These are phyloP conservation scores for Vinca minor DNA, from an alignment of 257 asterid species.

Conservation along the genomic window DNA sequence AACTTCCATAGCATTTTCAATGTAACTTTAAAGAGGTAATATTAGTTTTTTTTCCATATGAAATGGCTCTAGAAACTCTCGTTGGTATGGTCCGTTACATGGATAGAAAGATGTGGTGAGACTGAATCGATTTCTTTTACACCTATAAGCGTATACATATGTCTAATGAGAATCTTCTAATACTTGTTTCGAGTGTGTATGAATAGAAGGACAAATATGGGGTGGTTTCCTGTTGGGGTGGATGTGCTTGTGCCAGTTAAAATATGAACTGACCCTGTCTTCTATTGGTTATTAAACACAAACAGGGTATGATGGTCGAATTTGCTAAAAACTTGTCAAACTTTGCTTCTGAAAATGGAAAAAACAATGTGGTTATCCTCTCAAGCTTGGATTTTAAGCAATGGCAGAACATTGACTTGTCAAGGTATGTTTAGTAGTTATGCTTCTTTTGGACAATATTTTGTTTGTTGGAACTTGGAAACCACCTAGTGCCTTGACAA, in stretches of 20 bases:
- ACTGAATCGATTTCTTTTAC: background rate
- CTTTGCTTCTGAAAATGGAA: conserved; percentile 64
- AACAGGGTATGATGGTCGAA: conserved; percentile 83
- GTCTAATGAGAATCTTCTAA: conserved; percentile 1
- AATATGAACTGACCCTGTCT: background rate
- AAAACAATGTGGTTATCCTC: conserved; percentile 62
- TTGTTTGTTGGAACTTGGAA: background rate
- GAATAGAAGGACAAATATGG: background rate
- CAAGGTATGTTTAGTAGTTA: conserved; percentile 39
- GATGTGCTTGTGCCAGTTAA: background rate
- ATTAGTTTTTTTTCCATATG: background rate
- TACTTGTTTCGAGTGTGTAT: background rate
- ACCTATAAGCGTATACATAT: background rate
- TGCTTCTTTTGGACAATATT: background rate
- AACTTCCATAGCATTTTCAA: background rate
- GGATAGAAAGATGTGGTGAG: background rate
- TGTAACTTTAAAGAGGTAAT: background rate
- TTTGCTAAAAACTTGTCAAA: conserved; percentile 79
- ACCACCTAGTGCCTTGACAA: background rate
- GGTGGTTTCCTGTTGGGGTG: background rate
- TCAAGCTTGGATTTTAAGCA: conserved; percentile 92
- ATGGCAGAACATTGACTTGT: conserved; percentile 70
- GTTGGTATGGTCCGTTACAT: background rate
- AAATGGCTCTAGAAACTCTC: background rate
- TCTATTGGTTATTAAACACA: conserved; percentile 34